Evolutionary conservation across 2,329 filamentous ascomycete genomes (phyloP).

Genomic region (Lomentospora prolificans): DNA sequence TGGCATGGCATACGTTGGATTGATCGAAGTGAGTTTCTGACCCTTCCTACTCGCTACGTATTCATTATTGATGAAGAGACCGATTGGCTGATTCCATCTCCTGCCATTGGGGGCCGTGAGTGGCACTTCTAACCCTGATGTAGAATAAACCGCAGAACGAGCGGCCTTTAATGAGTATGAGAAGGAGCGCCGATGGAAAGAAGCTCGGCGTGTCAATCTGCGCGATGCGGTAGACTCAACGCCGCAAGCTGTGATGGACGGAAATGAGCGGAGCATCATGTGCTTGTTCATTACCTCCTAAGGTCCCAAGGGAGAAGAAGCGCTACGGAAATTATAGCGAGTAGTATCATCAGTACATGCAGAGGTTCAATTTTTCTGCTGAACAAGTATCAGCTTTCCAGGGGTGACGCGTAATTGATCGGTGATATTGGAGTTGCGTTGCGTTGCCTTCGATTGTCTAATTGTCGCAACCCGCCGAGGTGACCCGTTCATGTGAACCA

Average conservation of each 20-base stretch:
- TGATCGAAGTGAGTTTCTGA: constrained; percentile 56
- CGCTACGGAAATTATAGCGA: too few relatives aligned
- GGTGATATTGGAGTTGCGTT: too few relatives aligned
- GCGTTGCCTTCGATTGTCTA: too few relatives aligned
- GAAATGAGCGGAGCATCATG: neutral
- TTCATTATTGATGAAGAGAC: constrained; percentile 79
- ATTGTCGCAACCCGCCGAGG: too few relatives aligned
- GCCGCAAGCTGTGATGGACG: neutral
- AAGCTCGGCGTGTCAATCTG: neutral
- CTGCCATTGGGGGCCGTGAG: constrained; percentile 67
- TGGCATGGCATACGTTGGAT: constrained; percentile 53
- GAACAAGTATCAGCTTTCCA: too few relatives aligned
- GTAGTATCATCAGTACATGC: too few relatives aligned
- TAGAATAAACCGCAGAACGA: constrained; percentile 1
- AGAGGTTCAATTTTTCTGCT: too few relatives aligned
- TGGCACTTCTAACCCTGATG: constrained; percentile 30
- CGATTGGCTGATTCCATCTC: constrained; percentile 61
- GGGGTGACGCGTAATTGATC: too few relatives aligned
- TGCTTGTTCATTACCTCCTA: too few relatives aligned
- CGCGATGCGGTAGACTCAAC: neutral
- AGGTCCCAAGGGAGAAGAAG: too few relatives aligned
- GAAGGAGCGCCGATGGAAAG: neutral
- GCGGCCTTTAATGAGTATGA: neutral
- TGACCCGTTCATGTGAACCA: too few relatives aligned
- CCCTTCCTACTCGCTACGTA: constrained; percentile 59